Evolutionary conservation across 805 yeast genomes (phyloP).

Genomic region (Nakazawaea ishiwadae): DNA sequence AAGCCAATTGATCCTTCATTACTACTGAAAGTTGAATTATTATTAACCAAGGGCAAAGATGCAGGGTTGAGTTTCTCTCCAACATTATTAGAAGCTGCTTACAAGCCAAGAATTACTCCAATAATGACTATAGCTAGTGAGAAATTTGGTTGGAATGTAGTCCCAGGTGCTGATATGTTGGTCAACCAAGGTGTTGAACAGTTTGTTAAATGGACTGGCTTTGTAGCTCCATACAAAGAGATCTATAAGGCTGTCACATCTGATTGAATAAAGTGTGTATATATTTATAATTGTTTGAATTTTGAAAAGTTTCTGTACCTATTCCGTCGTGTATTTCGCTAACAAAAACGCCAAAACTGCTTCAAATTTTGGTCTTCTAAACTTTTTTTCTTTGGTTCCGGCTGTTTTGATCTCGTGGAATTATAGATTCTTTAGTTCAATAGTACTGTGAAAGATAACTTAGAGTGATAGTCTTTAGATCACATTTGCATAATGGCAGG

Average conservation of each 20-base stretch:
- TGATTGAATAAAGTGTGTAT: constrained; percentile 13
- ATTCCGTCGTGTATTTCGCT: neutral
- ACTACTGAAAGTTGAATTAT: constrained; percentile 40
- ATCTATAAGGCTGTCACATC: constrained; percentile 56
- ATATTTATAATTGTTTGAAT: neutral
- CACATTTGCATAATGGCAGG: constrained; percentile 10
- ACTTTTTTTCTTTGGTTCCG: neutral
- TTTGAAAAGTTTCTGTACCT: too few species aligned
- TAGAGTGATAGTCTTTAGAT: too few species aligned
- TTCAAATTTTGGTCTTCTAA: too few species aligned
- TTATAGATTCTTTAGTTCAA: too few species aligned
- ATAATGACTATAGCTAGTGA: constrained; percentile 72
- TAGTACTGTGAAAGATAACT: too few species aligned
- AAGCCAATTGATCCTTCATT: constrained; percentile 55
- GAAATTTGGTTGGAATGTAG: constrained; percentile 66
- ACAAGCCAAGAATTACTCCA: constrained; percentile 85
- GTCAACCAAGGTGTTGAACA: constrained; percentile 92
- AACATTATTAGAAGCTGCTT: constrained; percentile 84
- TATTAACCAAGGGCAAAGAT: constrained; percentile 37
- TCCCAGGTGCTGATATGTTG: constrained; percentile 89
- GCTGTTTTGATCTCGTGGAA: too few species aligned
- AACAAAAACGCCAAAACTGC: neutral
- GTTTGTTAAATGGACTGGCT: constrained; percentile 71
- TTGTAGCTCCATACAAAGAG: constrained; percentile 56
- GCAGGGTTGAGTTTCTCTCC: constrained; percentile 38